Conservation (phyloP, 2,329 filamentous ascomycete genomes). For the Neonectria coccinea region DNA sequence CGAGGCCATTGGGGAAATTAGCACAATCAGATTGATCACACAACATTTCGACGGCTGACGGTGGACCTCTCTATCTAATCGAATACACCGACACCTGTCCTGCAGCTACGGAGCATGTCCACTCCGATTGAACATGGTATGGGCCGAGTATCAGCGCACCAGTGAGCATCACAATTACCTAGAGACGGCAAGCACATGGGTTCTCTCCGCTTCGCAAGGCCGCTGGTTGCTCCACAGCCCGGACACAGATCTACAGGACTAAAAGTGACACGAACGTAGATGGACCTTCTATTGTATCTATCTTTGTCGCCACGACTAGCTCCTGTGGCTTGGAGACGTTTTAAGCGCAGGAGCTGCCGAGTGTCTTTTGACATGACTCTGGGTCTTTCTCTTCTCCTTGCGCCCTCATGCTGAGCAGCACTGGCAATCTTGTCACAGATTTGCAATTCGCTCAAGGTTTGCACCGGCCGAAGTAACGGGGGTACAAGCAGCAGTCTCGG, state of each 20-base stretch:
- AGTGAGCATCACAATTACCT: neutral
- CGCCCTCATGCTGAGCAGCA: neutral
- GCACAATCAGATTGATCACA: neutral
- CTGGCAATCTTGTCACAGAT: constrained; percentile 16
- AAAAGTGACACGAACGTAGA: constrained; percentile 10
- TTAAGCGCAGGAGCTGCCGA: neutral
- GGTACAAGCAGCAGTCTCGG: constrained; percentile 78
- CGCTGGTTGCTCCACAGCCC: neutral
- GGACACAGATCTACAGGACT: constrained; percentile 4
- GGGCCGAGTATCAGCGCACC: neutral
- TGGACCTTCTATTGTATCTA: constrained; percentile 19
- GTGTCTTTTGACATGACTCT: neutral
- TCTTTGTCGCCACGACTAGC: neutral
- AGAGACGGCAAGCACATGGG: neutral
- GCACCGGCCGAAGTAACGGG: constrained; percentile 83
- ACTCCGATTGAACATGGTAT: neutral
- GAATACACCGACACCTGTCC: neutral
- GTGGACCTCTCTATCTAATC: neutral
- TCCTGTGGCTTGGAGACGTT: neutral
- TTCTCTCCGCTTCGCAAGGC: constrained; percentile 3
- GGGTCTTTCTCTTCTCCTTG: neutral
- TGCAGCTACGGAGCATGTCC: neutral
- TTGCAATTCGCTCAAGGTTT: constrained; percentile 67
- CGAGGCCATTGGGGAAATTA: neutral
- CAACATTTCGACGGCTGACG: neutral